phyloP scores from a whole-genome alignment of 2,329 filamentous ascomycete genomes.

The Coniochaeta pulveracea region DNA sequence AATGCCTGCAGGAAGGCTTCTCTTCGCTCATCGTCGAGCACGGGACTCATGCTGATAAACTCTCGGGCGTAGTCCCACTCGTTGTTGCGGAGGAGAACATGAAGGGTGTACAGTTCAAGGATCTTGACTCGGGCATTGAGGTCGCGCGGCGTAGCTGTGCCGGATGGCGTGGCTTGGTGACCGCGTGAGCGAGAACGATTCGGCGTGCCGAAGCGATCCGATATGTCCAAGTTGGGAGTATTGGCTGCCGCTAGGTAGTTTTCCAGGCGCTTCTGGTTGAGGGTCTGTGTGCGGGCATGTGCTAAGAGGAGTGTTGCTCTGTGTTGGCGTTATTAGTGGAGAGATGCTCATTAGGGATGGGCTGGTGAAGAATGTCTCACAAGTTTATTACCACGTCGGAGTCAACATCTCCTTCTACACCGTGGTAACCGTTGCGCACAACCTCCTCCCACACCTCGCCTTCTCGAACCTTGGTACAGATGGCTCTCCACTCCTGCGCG shows the following conservation, averaged over 20 bases:
- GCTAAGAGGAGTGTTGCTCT: conserved; percentile 80
- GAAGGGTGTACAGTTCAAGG: conserved; percentile 87
- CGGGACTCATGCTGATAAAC: conserved; percentile 76
- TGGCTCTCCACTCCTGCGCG: conserved; percentile 67
- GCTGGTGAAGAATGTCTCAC: conserved; percentile 34
- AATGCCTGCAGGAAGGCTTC: conserved; percentile 83
- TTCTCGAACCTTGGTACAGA: conserved; percentile 77
- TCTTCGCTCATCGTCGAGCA: conserved; percentile 83
- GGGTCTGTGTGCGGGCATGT: conserved; percentile 72
- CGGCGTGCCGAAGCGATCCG: conserved; percentile 38
- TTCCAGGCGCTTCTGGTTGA: conserved; percentile 84
- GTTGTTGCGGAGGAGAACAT: conserved; percentile 84
- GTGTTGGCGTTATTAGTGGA: conserved; percentile 26
- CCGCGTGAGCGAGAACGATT: conserved; percentile 33
- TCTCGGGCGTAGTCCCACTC: conserved; percentile 94
- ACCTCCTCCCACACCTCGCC: conserved; percentile 94
- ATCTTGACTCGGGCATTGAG: conserved; percentile 80
- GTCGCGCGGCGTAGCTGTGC: conserved; percentile 74
- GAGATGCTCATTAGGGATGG: conserved; percentile 12
- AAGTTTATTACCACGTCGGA: conserved; percentile 87
- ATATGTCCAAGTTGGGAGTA: conserved; percentile 61
- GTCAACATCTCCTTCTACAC: conserved; percentile 82
- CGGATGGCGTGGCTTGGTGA: conserved; percentile 28
- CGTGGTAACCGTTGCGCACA: conserved; percentile 75
- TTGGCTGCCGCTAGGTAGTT: conserved; percentile 73